These are phyloP conservation scores for Russula dissimulans DNA, from an alignment of 768 basidiomycete species.

Conservation along the genomic window DNA sequence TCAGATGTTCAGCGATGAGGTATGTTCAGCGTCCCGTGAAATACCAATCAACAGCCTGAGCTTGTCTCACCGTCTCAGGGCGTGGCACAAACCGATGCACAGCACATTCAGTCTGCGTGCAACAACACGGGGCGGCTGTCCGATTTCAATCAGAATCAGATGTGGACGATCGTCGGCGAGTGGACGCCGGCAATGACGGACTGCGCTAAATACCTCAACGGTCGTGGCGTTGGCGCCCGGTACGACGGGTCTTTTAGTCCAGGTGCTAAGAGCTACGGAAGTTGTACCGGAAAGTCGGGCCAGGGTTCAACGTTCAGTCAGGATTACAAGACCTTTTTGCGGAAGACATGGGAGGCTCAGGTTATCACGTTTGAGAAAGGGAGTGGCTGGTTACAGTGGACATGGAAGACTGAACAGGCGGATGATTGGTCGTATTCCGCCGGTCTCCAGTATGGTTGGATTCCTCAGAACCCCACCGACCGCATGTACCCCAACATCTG, in stretches of 20 bases:
- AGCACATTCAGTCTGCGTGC: slow-evolving; percentile 61
- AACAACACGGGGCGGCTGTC: slow-evolving; percentile 35
- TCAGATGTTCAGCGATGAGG: slow-evolving; percentile 57
- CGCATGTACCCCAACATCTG: slow-evolving; percentile 59
- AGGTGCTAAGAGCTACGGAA: slow-evolving; percentile 62
- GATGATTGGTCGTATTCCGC: slow-evolving; percentile 90
- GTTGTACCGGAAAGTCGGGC: slow-evolving; percentile 67
- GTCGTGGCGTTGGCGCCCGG: slow-evolving; percentile 57
- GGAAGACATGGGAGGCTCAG: slow-evolving; percentile 82
- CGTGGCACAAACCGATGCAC: slow-evolving; percentile 35
- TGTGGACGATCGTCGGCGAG: slow-evolving; percentile 85
- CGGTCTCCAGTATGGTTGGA: slow-evolving; percentile 75
- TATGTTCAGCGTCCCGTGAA: slow-evolving; percentile 20
- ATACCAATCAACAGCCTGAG: background rate
- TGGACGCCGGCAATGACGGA: slow-evolving; percentile 76
- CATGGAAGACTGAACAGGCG: slow-evolving; percentile 75
- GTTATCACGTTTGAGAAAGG: slow-evolving; percentile 56
- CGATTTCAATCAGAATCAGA: slow-evolving; percentile 33
- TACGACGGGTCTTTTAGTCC: slow-evolving; percentile 48
- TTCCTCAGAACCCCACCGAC: slow-evolving; percentile 51
- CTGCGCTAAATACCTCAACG: slow-evolving; percentile 77
- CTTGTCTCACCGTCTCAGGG: slow-evolving; percentile 26
- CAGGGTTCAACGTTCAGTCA: slow-evolving; percentile 63
- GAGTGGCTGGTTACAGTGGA: slow-evolving; percentile 75
- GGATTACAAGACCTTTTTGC: slow-evolving; percentile 71